Conservation (phyloP, 1,284 basidiomycete genomes). For the Taiwanofungus camphoratus region DNA sequence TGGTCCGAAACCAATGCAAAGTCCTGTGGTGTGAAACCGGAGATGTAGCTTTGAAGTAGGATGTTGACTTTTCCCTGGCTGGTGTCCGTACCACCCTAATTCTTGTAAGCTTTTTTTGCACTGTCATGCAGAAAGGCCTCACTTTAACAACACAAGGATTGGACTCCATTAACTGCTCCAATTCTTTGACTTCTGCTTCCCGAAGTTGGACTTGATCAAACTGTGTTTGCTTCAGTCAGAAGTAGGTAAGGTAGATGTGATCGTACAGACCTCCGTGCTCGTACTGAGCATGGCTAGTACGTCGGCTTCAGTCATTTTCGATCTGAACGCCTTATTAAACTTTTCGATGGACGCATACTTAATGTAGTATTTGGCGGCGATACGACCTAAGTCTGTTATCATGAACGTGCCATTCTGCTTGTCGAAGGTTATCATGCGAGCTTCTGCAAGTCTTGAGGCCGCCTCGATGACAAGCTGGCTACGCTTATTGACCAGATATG, state of each 20-base stretch:
- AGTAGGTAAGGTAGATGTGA: background rate
- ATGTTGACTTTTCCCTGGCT: slow-evolving; percentile 92
- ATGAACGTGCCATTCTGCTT: slow-evolving; percentile 55
- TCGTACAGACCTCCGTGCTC: slow-evolving; percentile 76
- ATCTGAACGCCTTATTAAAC: slow-evolving; percentile 81
- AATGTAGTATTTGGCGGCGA: slow-evolving; percentile 97
- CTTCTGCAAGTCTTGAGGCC: slow-evolving; percentile 66
- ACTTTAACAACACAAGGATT: slow-evolving; percentile 81
- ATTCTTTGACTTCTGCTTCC: slow-evolving; percentile 85
- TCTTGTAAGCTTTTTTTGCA: background rate
- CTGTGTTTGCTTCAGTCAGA: slow-evolving; percentile 32
- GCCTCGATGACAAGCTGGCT: slow-evolving; percentile 68
- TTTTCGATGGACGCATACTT: slow-evolving; percentile 83
- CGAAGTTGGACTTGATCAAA: slow-evolving; percentile 95
- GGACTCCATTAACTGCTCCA: slow-evolving; percentile 65
- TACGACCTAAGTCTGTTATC: slow-evolving; percentile 86
- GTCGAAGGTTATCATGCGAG: slow-evolving; percentile 85
- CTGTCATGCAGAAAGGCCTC: slow-evolving; percentile 10
- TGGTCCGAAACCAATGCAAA: slow-evolving; percentile 97
- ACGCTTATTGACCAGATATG: slow-evolving; percentile 72
- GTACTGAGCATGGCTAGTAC: slow-evolving; percentile 81
- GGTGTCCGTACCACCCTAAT: slow-evolving; percentile 72
- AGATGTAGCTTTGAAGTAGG: slow-evolving; percentile 89
- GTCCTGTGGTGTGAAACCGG: slow-evolving; percentile 78
- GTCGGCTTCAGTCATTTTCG: slow-evolving; percentile 93